Evolutionary conservation across 2,329 filamentous ascomycete genomes (phyloP).

Genomic region (Plectosphaerella cucumerina): DNA sequence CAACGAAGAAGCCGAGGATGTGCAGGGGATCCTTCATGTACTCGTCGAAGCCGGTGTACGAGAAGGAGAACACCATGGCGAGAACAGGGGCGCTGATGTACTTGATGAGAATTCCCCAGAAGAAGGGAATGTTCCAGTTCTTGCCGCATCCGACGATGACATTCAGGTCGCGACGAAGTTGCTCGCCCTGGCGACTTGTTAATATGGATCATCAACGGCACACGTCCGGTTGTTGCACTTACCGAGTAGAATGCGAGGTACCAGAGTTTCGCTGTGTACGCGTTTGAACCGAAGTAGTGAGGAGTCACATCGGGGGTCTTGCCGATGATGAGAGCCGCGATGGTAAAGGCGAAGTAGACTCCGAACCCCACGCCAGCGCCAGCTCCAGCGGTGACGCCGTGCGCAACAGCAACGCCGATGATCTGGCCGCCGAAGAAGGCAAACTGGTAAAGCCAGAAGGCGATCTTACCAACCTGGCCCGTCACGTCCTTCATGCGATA

Average conservation of each 20-base stretch:
- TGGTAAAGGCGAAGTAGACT: constrained; percentile 38
- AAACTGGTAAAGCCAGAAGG: constrained; percentile 41
- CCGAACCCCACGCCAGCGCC: constrained; percentile 50
- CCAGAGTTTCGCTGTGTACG: constrained; percentile 39
- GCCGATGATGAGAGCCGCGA: constrained; percentile 34
- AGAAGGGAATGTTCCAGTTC: constrained; percentile 51
- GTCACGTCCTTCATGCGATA: constrained; percentile 47
- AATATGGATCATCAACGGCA: neutral
- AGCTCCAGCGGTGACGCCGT: constrained; percentile 35
- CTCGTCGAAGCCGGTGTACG: constrained; percentile 41
- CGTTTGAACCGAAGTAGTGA: constrained; percentile 34
- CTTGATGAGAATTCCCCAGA: constrained; percentile 45
- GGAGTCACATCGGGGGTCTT: constrained; percentile 38
- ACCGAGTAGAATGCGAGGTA: constrained; percentile 55
- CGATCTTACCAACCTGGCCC: constrained; percentile 35
- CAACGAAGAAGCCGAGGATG: constrained; percentile 44
- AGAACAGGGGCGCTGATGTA: constrained; percentile 46
- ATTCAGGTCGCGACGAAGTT: constrained; percentile 52
- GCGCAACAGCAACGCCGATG: constrained; percentile 45
- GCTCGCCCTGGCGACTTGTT: constrained; percentile 40
- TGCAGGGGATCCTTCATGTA: constrained; percentile 45
- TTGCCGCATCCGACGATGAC: constrained; percentile 46
- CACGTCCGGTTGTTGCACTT: constrained; percentile 17
- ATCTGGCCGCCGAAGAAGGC: constrained; percentile 51
- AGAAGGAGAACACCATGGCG: constrained; percentile 47